A percentile compares a stretch with the other conserved stretches of the same genome.
Conservation (phyloP, 2,329 filamentous ascomycete genomes). For the Thermomyces lanuginosus region DNA sequence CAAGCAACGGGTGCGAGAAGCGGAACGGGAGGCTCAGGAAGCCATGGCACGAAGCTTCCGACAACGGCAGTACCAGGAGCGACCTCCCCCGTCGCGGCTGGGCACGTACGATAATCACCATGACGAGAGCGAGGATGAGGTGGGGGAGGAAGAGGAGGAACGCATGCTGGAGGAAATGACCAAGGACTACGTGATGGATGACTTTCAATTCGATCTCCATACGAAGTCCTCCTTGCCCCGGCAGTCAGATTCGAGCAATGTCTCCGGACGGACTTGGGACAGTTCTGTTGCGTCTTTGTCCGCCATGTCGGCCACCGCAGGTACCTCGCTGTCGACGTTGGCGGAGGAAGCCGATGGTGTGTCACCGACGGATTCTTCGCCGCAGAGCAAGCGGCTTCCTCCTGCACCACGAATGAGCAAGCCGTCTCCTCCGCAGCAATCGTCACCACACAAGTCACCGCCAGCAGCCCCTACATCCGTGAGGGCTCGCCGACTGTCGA, state of each 20-base stretch:
- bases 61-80: slow-evolving; percentile 28
- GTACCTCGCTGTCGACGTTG: slow-evolving; percentile 55
- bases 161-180: slow-evolving; percentile 76
- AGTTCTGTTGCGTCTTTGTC: slow-evolving; percentile 61
- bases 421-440: slow-evolving; percentile 10
- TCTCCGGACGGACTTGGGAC: slow-evolving; percentile 65
- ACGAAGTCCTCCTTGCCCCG: slow-evolving; percentile 54
- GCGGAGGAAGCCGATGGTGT: slow-evolving; percentile 47
- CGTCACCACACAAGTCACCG: slow-evolving; percentile 7
- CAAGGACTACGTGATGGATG: slow-evolving; percentile 62
- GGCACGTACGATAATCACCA: no score
- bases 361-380: slow-evolving; percentile 19
- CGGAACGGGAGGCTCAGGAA: slow-evolving; percentile 51
- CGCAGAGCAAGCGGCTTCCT: slow-evolving; percentile 16
- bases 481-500: slow-evolving; percentile 61
- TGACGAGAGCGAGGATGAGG: slow-evolving; percentile 29
- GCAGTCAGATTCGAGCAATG: slow-evolving; percentile 66
- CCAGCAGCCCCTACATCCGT: slow-evolving; percentile 45
- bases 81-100: no score
- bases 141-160: slow-evolving; percentile 54
- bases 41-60: slow-evolving; percentile 46
- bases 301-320: slow-evolving; percentile 51
- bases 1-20: slow-evolving; percentile 58
- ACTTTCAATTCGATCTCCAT: slow-evolving; percentile 59
- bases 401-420: slow-evolving; percentile 29